Base-by-base conservation (phyloP, 192 early-diverging fungal genomes). In the Coemansia sp. region DNA sequence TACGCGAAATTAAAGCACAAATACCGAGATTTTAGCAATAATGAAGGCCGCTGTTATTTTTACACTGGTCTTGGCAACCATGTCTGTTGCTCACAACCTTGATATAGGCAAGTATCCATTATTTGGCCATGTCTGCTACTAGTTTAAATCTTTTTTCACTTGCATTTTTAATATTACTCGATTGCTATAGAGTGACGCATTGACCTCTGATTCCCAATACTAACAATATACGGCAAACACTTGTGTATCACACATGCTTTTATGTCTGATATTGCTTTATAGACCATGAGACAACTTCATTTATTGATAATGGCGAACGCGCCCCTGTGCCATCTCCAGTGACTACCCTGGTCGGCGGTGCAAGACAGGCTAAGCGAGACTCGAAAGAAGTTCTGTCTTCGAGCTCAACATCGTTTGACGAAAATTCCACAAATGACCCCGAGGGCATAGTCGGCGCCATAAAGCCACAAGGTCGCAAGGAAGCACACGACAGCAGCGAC, bases 41-140 rank as follows among this genome's bases (percentile, higher is more conserved):
- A 55, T 55, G 54, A 55, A 30, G 54, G 19, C 29, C 13, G 30
- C 30, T 19, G 24, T 18, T 20, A 35, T 55, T 20, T 30, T 55
- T 55, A 55, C 54, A 20, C 54, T 55, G 29, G 54, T 35, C 6
- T 30, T 55, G 6, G 54, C 54, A 35, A 30, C 30, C 13, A 19
- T 55, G 13, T 55, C 54, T 23, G 18, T 6, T 55, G 54, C 30
- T 20, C 27, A 30, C 34, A 55, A 23, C 27, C 14, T n/a, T 19
- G 32, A 4, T 20, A 29, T 14, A 8, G 54, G 54, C 34, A 55
- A 55, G 54, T 35, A 23, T 16, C 27, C 14, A 35, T 35, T 35
- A 35, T 35, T 35, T 35, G 34, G n/a, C n/a, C n/a, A n/a, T n/a
- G n/a, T n/a, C n/a, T n/a, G n/a, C n/a, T n/a, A n/a, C n/a, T n/a